Conservation (phyloP, 2,329 filamentous ascomycete genomes). For the Lasiodiplodia sp. region DNA sequence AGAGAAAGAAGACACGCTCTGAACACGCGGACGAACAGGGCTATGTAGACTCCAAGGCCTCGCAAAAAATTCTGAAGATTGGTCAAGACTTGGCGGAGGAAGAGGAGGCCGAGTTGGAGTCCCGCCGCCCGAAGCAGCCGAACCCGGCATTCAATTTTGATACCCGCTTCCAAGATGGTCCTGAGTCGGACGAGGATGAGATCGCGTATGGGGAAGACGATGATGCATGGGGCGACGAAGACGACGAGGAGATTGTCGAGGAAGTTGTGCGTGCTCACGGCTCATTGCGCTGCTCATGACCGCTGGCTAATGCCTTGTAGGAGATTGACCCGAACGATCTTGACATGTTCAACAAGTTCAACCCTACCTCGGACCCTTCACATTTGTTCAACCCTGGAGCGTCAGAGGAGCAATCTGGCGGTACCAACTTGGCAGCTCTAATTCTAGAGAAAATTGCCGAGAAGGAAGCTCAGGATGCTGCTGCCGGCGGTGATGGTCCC, state of each 20-base stretch:
- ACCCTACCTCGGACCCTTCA: constrained; percentile 76
- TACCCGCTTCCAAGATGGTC: constrained; percentile 69
- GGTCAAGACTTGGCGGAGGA: constrained; percentile 89
- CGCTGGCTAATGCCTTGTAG: constrained; percentile 41
- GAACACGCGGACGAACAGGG: constrained; percentile 69
- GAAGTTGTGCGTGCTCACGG: constrained; percentile 8
- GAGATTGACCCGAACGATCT: constrained; percentile 90
- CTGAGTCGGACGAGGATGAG: constrained; percentile 55
- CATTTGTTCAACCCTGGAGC: constrained; percentile 64
- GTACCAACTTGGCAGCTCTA: constrained; percentile 86
- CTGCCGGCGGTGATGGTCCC: constrained; percentile 43
- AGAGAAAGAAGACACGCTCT: constrained; percentile 65
- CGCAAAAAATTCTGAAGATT: constrained; percentile 86
- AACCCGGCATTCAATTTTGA: constrained; percentile 82
- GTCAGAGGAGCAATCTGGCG: constrained; percentile 46
- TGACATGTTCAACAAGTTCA: constrained; percentile 89
- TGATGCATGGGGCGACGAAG: constrained; percentile 76
- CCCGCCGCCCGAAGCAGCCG: constrained; percentile 50
- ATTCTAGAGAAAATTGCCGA: constrained; percentile 94
- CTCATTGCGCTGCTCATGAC: background rate
- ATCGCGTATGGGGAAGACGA: constrained; percentile 56
- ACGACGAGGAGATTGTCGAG: constrained; percentile 64
- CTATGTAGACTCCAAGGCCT: constrained; percentile 88
- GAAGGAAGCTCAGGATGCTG: constrained; percentile 70
- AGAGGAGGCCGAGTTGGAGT: constrained; percentile 64